These are phyloP conservation scores for Neonectria hederae DNA, from an alignment of 2,329 filamentous ascomycete species.

Conservation along the genomic window DNA sequence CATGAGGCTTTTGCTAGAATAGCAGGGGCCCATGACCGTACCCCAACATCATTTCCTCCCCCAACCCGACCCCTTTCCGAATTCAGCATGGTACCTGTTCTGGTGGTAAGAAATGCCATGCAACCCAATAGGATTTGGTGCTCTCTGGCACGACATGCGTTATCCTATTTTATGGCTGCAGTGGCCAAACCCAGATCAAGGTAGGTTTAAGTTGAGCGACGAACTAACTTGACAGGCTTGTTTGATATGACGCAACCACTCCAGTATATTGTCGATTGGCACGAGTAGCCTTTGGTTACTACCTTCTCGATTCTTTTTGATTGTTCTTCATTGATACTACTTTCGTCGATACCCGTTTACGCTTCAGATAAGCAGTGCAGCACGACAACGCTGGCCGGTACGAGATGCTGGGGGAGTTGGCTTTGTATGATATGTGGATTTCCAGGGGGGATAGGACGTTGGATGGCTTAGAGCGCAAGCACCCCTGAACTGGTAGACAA, in stretches of 20 bases:
- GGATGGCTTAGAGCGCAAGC: constrained; percentile 19
- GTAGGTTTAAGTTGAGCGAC: constrained; percentile 29
- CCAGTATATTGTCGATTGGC: constrained; percentile 7
- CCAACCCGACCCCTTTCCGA: constrained; percentile 5
- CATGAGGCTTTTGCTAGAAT: constrained; percentile 8
- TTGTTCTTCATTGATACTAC: constrained; percentile 26
- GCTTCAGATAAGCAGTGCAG: constrained; percentile 27
- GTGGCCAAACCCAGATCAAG: not conserved
- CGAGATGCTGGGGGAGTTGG: constrained; percentile 22
- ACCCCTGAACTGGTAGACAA: constrained; percentile 16
- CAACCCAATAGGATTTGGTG: constrained; percentile 16
- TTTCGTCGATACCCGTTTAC: constrained; percentile 38
- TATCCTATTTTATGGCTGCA: not conserved
- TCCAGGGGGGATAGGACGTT: constrained; percentile 35
- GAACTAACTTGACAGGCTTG: constrained; percentile 34
- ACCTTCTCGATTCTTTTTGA: constrained; percentile 6
- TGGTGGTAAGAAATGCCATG: constrained; percentile 38
- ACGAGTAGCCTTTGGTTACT: constrained; percentile 12
- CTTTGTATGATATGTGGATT: constrained; percentile 31
- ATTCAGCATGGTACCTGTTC: constrained; percentile 19
- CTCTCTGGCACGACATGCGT: not conserved
- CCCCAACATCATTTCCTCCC: constrained; percentile 1
- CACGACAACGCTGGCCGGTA: constrained; percentile 27
- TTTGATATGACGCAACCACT: constrained; percentile 8
- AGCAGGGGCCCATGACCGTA: not conserved